Base-by-base conservation (phyloP, 768 basidiomycete genomes). In the Suillus clintonianus region DNA sequence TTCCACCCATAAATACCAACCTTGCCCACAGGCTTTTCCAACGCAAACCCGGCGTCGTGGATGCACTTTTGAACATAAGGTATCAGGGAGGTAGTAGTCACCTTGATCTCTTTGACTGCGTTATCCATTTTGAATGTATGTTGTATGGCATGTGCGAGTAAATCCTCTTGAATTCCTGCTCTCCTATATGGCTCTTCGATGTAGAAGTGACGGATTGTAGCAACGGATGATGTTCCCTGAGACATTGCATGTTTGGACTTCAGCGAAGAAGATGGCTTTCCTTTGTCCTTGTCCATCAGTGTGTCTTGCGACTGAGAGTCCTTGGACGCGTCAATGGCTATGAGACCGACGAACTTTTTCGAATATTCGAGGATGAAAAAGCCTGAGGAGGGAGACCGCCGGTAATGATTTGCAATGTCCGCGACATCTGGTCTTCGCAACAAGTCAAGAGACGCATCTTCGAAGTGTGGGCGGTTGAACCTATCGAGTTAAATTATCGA, bases 181-280 rank as follows among this genome's bases (percentile, higher is more conserved):
- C 68, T 67, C 57, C 89, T 84, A 68, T 85, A 93, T 17, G 77
- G 78, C 66, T 88, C 88, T 45, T 91, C 88, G 30, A 90, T 83
- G 68, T 85, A 88, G 74, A 92, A 88, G 72, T 94, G 92, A 36
- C 90, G 87, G 67, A 94, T 86, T 19, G 80, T 76, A 13, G 88
- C 92, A n/a, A 80, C 79, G 47, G 74, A 70, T n/a, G 86, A 79
- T 37, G 81, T 77, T 42, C 80, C 77, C 27, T 69, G 75, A 59
- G 73, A 58, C 30, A 65, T 71, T 30, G 70, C 59, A 30, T 65
- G 47, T 37, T 62, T 67, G 60, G 54, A 34, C 30, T 61, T 50
- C 32, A 70, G 7, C 8, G 41, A 61, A 4, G 71, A 65, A n/a
- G 65, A 59, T 45, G 71, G 68, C 14, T 65, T 63, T 45, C 70